Conservation (phyloP, 139 green algal genomes). For the Choricystis sp. region DNA sequence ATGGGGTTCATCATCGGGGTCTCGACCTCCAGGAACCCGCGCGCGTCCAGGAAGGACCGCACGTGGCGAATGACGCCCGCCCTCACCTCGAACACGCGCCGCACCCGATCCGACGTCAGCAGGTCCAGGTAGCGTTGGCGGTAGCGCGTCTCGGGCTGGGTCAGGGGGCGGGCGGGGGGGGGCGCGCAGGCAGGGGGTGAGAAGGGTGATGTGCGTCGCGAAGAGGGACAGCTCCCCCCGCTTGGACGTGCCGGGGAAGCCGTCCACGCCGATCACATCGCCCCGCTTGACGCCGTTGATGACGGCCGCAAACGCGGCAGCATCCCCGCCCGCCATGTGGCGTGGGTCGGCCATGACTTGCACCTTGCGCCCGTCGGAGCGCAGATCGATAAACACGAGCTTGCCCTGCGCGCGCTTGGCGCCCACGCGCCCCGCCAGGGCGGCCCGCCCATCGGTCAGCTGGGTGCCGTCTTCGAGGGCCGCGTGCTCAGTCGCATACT, state of each 20-base stretch:
- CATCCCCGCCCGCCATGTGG: constrained; percentile 6
- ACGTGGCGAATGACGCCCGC: constrained; percentile 73
- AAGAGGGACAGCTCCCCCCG: constrained; percentile 94
- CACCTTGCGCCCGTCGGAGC: constrained; percentile 69
- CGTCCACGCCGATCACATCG: constrained; percentile 87
- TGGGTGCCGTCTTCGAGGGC: constrained; percentile 44
- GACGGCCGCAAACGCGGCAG: constrained; percentile 7
- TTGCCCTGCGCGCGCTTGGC: constrained; percentile 80
- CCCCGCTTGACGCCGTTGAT: constrained; percentile 78
- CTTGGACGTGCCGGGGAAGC: constrained; percentile 91
- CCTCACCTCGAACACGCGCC: constrained; percentile 70
- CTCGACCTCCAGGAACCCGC: constrained; percentile 89
- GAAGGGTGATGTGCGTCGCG: constrained; percentile 30
- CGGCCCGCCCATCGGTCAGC: constrained; percentile 19
- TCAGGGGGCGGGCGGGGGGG: constrained; percentile 60
- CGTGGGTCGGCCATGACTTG: constrained; percentile 88
- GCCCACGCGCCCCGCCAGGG: constrained; percentile 58
- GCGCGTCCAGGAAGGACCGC: constrained; percentile 73
- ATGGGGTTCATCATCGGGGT: constrained; percentile 93
- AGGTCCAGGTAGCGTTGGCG: constrained; percentile 94
- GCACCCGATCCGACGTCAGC: constrained; percentile 7
- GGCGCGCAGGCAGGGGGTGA: constrained; percentile 97
- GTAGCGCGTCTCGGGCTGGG: constrained; percentile 91
- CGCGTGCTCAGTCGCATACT: constrained; percentile 65
- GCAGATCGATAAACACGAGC: constrained; percentile 95